Conservation (phyloP, 2,329 filamentous ascomycete genomes). For the Metarhizium anisopliae region DNA sequence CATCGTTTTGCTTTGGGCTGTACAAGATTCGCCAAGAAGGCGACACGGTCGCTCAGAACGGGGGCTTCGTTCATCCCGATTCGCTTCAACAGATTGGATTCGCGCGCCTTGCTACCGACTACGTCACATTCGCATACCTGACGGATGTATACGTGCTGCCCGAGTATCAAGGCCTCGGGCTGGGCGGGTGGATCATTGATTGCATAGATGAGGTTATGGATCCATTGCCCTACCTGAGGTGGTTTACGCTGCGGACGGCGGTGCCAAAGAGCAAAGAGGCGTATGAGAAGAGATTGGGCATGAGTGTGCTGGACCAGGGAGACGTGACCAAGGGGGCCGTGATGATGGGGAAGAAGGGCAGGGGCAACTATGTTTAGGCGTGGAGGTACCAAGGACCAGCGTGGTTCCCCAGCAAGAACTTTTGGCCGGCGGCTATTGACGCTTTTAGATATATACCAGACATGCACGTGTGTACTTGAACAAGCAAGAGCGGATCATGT, state of each 20-base stretch:
- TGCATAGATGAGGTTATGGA: slow-evolving; percentile 44
- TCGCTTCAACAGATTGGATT: slow-evolving; percentile 18
- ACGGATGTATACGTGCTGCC: slow-evolving; percentile 55
- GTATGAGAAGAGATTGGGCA: slow-evolving; percentile 21
- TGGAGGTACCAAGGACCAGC: not conserved
- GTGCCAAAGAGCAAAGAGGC: slow-evolving; percentile 24
- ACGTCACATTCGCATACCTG: slow-evolving; percentile 50
- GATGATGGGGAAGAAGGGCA: not conserved
- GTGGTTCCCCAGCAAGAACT: no score
- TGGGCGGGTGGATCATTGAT: slow-evolving; percentile 52
- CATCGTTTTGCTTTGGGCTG: slow-evolving; percentile 48
- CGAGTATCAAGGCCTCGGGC: slow-evolving; percentile 43
- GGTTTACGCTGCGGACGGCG: slow-evolving; percentile 32
- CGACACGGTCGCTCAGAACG: not conserved
- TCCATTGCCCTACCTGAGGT: slow-evolving; percentile 44
- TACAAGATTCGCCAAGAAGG: slow-evolving; percentile 23
- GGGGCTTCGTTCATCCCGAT: no score
- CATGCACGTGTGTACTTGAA: no score
- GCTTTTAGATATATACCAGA: no score
- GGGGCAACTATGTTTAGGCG: not conserved
- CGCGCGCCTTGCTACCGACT: slow-evolving; percentile 51
- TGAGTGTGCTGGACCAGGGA: slow-evolving; percentile 16
- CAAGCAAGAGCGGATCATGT: no score
- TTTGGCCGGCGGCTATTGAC: no score
- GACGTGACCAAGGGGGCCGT: not conserved